Percentiles rank a stretch among this genome's conserved stretches.
Conservation (phyloP, 2,329 filamentous ascomycete genomes). For the Phialocephala subalpina region DNA sequence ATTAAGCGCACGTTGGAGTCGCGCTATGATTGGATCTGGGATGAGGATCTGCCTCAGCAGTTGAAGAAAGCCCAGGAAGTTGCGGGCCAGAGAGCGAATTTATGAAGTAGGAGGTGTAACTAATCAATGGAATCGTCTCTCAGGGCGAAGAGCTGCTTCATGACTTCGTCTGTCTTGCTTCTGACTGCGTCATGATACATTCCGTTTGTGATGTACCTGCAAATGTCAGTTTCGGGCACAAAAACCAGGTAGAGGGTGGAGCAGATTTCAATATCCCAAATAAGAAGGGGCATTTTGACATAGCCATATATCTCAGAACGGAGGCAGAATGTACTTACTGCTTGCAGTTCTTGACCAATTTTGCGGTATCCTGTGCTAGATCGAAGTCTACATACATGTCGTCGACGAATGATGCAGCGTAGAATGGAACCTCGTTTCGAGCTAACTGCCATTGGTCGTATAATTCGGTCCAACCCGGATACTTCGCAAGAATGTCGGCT, state of each 20-base stretch:
- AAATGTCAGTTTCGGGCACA: not conserved
- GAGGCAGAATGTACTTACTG: slow-evolving; percentile 48
- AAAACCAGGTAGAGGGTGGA: not conserved
- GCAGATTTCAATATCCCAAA: not conserved
- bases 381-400: slow-evolving; percentile 93
- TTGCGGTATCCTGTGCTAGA: slow-evolving; percentile 76
- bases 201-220: slow-evolving; percentile 77
- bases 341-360: slow-evolving; percentile 77
- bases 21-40: slow-evolving; percentile 49
- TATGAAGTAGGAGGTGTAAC: slow-evolving; percentile 43
- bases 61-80: slow-evolving; percentile 49
- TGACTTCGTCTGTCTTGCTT: slow-evolving; percentile 76
- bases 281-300: not conserved
- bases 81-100: slow-evolving; percentile 33
- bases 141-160: slow-evolving; percentile 78
- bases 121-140: slow-evolving; percentile 73
- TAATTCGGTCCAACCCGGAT: slow-evolving; percentile 75
- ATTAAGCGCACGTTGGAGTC: slow-evolving; percentile 47
- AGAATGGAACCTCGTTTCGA: slow-evolving; percentile 84
- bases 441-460: slow-evolving; percentile 79
- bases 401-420: slow-evolving; percentile 82
- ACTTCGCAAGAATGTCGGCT: slow-evolving; percentile 74
- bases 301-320: not conserved
- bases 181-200: slow-evolving; percentile 89
- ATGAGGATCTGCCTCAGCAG: slow-evolving; percentile 45